Evolutionary conservation across 441 rosid genomes (phyloP).

Genomic region (Adansonia madagascariensis): DNA sequence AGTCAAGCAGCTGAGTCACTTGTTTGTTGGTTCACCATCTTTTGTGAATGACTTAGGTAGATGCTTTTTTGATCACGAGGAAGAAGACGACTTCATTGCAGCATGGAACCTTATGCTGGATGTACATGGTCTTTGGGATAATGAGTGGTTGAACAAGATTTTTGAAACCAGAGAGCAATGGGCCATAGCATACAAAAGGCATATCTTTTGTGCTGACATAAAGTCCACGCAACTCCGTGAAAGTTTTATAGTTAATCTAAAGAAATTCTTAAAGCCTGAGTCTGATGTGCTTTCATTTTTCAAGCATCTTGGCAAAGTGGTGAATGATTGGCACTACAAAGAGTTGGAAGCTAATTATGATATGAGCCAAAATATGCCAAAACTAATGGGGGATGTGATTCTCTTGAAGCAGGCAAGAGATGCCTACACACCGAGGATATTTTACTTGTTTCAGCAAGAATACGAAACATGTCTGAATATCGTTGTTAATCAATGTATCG

Average conservation of each 20-base stretch:
- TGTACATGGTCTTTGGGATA: constrained; percentile 5
- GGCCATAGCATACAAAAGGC: constrained; percentile 23
- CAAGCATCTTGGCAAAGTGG: constrained; percentile 17
- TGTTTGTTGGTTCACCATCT: not conserved
- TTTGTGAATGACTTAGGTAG: constrained; percentile 18
- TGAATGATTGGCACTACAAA: constrained; percentile 20
- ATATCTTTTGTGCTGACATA: constrained; percentile 19
- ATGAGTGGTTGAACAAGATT: constrained; percentile 11
- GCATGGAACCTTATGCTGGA: constrained; percentile 25
- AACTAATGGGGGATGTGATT: constrained; percentile 16
- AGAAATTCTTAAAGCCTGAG: constrained; percentile 17
- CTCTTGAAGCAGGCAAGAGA: constrained; percentile 20
- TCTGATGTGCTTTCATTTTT: constrained; percentile 18
- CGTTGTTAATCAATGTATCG: constrained; percentile 21
- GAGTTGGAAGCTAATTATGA: constrained; percentile 25
- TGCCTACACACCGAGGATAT: constrained; percentile 23
- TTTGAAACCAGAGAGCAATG: constrained; percentile 27
- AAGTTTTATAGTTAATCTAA: constrained; percentile 15
- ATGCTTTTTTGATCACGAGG: constrained; percentile 18
- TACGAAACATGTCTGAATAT: constrained; percentile 20
- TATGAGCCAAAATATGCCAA: constrained; percentile 13
- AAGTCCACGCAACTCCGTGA: constrained; percentile 7
- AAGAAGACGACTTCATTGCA: constrained; percentile 18
- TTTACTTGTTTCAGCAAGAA: constrained; percentile 26
- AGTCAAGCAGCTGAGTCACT: constrained; percentile 17